Evolutionary conservation across 257 asterid species (phyloP), one percentile per base, ranked within the genome.

Genomic region (Gentiana straminea): DNA sequence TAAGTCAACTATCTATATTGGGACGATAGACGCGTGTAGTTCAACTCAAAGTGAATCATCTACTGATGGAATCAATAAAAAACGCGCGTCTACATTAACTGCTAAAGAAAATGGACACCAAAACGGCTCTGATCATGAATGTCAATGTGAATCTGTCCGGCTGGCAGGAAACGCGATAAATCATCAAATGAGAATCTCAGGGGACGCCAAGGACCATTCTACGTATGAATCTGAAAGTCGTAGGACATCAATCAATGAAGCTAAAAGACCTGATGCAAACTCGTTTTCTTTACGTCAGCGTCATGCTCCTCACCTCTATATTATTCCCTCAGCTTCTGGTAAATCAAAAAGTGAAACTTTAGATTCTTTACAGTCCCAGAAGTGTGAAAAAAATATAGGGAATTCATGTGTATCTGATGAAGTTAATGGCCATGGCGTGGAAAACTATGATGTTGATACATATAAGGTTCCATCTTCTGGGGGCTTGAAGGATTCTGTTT

Each of bases 231-330:
- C 48, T 52, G 64, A 60, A 48, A 60, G 57, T 62, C 57, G 59
- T 13, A 58, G 51, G 34, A 33, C 57, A 36, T 59, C 74, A 32
- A 32, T 13, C 51, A 52, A 54, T 59, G n/a, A n/a, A 3, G 68
- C 68, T 8, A 35, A 53, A 37, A 2, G 10, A 33, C 35, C 62
- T 51, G 54, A 13, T 70, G 70, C 59, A 65, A 57, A 61, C 34
- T 39, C 38, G 55, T 49, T 38, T 54, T 46, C 72, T 48, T 5
- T 8, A 35, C 56, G 43, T 36, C 58, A 12, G 51, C 73, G 76
- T 57, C 34, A 13, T 64, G 69, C 72, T 2, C 79, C 86, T 52
- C 89, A 78, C 63, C 65, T 62, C 5, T 72, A 56, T 24, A 24
- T 24, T 24, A 24, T 67, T 76, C 64, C 60, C 43, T 73, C n/a